A percentile compares a stretch with the other conserved stretches of the same genome.
These are phyloP conservation scores for Cytospora piceicola DNA, from an alignment of 2,329 filamentous ascomycete genomes.

Conservation along the genomic window DNA sequence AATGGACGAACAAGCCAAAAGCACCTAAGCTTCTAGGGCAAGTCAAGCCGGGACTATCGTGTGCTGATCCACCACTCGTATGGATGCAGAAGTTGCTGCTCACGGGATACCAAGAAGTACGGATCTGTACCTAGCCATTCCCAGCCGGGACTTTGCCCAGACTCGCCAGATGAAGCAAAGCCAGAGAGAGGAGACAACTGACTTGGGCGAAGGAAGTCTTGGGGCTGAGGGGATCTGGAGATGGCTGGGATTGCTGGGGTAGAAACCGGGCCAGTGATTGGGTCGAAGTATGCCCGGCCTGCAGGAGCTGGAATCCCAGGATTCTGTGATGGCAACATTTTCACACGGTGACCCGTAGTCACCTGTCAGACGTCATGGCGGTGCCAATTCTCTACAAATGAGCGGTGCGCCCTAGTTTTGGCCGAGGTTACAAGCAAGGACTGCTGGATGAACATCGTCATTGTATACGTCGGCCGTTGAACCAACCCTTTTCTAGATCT, in stretches of 20 bases:
- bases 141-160: conserved; percentile 2
- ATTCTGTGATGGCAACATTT: neutral
- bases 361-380: neutral
- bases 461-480: neutral
- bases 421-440: neutral
- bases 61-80: conserved; percentile 14
- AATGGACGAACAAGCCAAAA: conserved; percentile 1
- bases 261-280: neutral
- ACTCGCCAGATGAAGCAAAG: neutral
- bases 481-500: neutral
- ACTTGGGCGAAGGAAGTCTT: neutral
- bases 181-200: neutral
- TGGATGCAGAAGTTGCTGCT: conserved; percentile 19
- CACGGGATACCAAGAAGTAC: conserved; percentile 18
- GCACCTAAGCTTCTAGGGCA: conserved; percentile 12
- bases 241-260: conserved; percentile 8
- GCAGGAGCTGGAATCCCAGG: neutral
- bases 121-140: conserved; percentile 2
- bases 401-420: too few species aligned
- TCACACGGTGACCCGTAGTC: neutral
- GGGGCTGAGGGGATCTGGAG: conserved; percentile 15
- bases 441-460: neutral
- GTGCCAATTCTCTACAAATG: neutral
- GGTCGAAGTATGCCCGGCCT: neutral
- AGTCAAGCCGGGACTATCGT: conserved; percentile 24